Evolutionary conservation across 169 alveolate genomes (phyloP).

Genomic region (Cryptosporidium ryanae): DNA sequence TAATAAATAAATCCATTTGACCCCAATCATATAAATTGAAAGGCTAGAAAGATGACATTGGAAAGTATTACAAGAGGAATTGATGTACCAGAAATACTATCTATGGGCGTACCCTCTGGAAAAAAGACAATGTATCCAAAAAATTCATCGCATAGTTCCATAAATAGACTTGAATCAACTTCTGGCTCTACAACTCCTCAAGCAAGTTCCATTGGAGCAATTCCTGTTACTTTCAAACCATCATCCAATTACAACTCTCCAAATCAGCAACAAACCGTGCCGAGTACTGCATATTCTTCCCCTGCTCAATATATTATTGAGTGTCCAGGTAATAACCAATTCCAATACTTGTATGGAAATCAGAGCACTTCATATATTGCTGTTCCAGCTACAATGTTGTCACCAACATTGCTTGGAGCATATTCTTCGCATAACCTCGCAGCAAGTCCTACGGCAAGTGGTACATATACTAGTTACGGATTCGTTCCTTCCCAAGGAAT

Average conservation of each 20-base stretch:
- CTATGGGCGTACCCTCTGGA: too few relatives aligned
- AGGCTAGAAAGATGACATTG: too few relatives aligned
- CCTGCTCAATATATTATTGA: constrained; percentile 36
- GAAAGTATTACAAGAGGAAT: too few relatives aligned
- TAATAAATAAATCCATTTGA: too few relatives aligned
- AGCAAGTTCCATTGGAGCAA: constrained; percentile 23
- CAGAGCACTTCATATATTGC: constrained; percentile 11
- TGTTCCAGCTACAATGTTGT: constrained; percentile 46
- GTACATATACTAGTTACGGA: constrained; percentile 52
- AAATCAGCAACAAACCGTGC: constrained; percentile 19
- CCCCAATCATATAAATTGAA: too few relatives aligned
- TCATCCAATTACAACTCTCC: constrained; percentile 28
- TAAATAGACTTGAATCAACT: constrained; percentile 19
- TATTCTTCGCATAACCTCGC: too few relatives aligned
- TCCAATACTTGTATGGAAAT: not conserved
- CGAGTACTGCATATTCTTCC: constrained; percentile 1
- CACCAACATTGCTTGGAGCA: constrained; percentile 33
- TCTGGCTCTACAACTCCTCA: constrained; percentile 54
- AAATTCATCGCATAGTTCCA: not conserved
- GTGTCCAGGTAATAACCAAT: not conserved
- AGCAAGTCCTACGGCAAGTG: constrained; percentile 62
- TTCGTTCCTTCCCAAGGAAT: constrained; percentile 22
- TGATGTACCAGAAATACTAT: too few relatives aligned
- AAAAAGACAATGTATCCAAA: too few relatives aligned
- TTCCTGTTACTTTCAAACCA: constrained; percentile 60